These are phyloP conservation scores for Erodium trifolium DNA, from an alignment of 441 rosid genomes.

Conservation along the genomic window DNA sequence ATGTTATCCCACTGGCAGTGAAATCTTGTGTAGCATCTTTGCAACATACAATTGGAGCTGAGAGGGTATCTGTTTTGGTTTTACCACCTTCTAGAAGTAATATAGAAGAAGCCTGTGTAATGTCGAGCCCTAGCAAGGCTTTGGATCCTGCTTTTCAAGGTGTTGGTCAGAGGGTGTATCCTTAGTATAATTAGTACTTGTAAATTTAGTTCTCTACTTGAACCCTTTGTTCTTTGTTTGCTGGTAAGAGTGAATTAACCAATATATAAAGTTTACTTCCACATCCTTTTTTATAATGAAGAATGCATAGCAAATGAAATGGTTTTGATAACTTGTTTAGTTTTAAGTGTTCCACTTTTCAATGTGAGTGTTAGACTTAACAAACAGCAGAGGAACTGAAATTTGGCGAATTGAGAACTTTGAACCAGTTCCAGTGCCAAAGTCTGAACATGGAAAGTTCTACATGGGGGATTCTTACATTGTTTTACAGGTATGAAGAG, in stretches of 20 bases:
- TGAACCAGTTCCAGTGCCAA: conserved; percentile 77
- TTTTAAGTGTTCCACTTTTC: conserved; percentile 11
- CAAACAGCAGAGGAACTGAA: conserved; percentile 71
- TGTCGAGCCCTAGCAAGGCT: conserved; percentile 73
- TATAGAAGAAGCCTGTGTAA: conserved; percentile 27
- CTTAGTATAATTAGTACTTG: conserved; percentile 24
- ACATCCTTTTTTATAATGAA: background rate
- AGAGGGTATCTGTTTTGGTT: conserved; percentile 14
- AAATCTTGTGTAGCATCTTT: conserved; percentile 21
- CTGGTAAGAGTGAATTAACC: no score
- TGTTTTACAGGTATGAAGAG: conserved; percentile 64
- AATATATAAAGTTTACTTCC: background rate
- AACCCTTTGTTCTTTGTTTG: background rate
- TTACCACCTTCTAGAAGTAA: conserved; percentile 16
- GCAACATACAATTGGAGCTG: conserved; percentile 19
- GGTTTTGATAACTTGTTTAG: conserved; percentile 3
- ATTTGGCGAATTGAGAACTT: conserved; percentile 98
- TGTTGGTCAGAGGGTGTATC: conserved; percentile 91
- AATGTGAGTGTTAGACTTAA: conserved; percentile 40
- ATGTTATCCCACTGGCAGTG: conserved; percentile 20
- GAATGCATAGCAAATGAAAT: conserved; percentile 4
- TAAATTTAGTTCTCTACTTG: conserved; percentile 1
- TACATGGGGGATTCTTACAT: conserved; percentile 92
- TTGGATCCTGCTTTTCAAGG: conserved; percentile 97
- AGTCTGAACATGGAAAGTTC: conserved; percentile 89